Percentiles rank a stretch among this genome's conserved stretches.
These are phyloP conservation scores for Aureobasidium vineae DNA, from an alignment of 2,329 filamentous ascomycete genomes.

Conservation along the genomic window DNA sequence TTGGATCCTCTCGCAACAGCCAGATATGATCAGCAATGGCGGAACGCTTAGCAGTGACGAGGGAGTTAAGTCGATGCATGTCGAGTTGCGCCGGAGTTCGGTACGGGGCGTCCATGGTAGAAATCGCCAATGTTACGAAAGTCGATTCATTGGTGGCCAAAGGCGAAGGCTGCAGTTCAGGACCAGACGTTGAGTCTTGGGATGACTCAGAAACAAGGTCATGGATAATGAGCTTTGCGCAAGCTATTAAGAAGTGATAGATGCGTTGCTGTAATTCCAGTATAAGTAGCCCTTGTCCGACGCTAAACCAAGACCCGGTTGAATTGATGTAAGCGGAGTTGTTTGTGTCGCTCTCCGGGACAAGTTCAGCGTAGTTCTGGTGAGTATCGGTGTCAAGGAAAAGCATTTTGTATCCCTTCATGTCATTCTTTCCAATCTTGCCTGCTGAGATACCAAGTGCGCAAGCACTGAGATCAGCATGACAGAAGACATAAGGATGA, in stretches of 20 bases:
- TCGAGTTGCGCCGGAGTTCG: conserved; percentile 50
- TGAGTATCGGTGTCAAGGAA: conserved; percentile 34
- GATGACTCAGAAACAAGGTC: conserved; percentile 43
- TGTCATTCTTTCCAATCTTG: not conserved
- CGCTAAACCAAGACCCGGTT: conserved; percentile 24
- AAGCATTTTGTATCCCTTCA: conserved; percentile 31
- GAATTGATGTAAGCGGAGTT: not conserved
- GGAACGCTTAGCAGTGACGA: conserved; percentile 46
- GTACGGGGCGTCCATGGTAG: conserved; percentile 52
- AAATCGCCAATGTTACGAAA: conserved; percentile 4
- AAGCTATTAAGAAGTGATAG: conserved; percentile 51
- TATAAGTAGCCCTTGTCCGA: conserved; percentile 39
- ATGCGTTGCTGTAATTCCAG: conserved; percentile 54
- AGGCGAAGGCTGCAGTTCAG: conserved; percentile 24
- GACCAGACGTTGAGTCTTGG: conserved; percentile 25
- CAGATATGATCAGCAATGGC: conserved; percentile 56
- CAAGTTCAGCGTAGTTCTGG: conserved; percentile 33
- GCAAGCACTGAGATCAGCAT: conserved; percentile 1
- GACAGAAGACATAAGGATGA: conserved; percentile 38
- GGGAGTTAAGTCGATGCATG: conserved; percentile 45
- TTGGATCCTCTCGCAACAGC: conserved; percentile 58
- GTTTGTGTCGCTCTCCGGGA: conserved; percentile 38
- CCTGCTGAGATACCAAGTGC: conserved; percentile 1
- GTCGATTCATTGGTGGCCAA: not conserved
- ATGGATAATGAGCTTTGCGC: conserved; percentile 51